Evolutionary conservation across 1,284 basidiomycete genomes (phyloP).

Genomic region (Rhizoctonia solani): DNA sequence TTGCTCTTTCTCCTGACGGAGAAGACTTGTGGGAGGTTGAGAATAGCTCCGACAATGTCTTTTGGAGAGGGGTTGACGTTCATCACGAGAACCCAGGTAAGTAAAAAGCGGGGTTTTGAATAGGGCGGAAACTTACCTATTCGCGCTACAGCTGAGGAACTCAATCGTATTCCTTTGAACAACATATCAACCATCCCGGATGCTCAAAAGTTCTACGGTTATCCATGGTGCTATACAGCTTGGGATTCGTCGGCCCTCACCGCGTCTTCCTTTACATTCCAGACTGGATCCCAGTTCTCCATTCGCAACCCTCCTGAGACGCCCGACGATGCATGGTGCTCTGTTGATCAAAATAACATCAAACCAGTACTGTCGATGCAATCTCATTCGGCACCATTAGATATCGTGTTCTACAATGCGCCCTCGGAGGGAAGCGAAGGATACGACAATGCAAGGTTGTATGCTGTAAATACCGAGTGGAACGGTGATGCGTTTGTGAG

Average conservation of each 20-base stretch:
- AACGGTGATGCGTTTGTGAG: constrained; percentile 30
- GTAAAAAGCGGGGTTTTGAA: background rate
- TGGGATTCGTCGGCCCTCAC: constrained; percentile 23
- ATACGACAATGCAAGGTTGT: background rate
- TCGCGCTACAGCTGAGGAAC: constrained; percentile 13
- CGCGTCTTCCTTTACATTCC: background rate
- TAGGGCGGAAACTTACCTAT: background rate
- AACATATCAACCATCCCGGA: background rate
- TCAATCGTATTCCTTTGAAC: constrained; percentile 15
- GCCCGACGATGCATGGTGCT: constrained; percentile 18
- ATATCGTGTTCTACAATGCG: constrained; percentile 7
- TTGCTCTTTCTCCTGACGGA: constrained; percentile 45
- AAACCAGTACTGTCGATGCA: constrained; percentile 10
- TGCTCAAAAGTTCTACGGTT: constrained; percentile 23
- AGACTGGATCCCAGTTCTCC: constrained; percentile 23
- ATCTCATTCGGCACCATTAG: constrained; percentile 5
- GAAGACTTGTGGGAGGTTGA: constrained; percentile 49
- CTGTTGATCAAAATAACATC: constrained; percentile 4
- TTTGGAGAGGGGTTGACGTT: constrained; percentile 6
- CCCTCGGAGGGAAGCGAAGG: constrained; percentile 7
- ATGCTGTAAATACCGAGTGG: constrained; percentile 19
- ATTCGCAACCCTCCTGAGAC: constrained; percentile 1
- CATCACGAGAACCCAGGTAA: constrained; percentile 32
- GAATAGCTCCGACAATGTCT: constrained; percentile 46
- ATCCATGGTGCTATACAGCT: constrained; percentile 30